These are phyloP conservation scores for Pseudocercospora pini-densiflorae DNA, from an alignment of 2,329 filamentous ascomycete genomes.

Conservation along the genomic window DNA sequence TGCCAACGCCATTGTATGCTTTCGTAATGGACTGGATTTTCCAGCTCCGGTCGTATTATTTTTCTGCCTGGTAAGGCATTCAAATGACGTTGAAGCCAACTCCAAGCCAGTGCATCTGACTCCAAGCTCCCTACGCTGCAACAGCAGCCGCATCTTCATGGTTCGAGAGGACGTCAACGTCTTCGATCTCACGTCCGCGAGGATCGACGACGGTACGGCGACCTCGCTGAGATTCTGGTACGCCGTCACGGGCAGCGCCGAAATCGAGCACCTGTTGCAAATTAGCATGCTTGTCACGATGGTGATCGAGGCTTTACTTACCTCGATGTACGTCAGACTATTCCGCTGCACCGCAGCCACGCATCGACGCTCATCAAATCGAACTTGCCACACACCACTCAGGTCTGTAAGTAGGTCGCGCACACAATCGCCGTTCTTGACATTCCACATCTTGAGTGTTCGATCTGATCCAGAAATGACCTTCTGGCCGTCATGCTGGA, in stretches of 20 bases:
- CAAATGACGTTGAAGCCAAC: not conserved
- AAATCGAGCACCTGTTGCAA: conserved; percentile 87
- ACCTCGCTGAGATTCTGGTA: conserved; percentile 76
- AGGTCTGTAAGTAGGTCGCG: conserved; percentile 92
- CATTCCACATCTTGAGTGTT: conserved; percentile 98
- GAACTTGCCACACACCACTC: conserved; percentile 98
- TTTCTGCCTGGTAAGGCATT: not conserved
- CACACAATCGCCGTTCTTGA: conserved; percentile 87
- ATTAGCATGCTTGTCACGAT: not conserved
- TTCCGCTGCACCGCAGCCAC: conserved; percentile 96
- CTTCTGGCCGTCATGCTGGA: conserved; percentile 96
- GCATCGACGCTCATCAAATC: conserved; percentile 93
- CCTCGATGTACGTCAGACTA: conserved; percentile 92
- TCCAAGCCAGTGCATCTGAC: not conserved
- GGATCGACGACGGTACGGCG: conserved; percentile 67
- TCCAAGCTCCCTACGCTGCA: conserved; percentile 10
- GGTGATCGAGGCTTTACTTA: conserved; percentile 50
- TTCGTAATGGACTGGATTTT: not conserved
- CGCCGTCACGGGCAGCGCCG: conserved; percentile 87
- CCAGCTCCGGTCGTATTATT: not conserved
- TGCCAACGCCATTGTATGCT: not conserved
- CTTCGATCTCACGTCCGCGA: conserved; percentile 40
- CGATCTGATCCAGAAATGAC: conserved; percentile 96
- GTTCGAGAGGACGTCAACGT: conserved; percentile 33
- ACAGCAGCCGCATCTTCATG: conserved; percentile 24